Base-by-base conservation (phyloP, 2,329 filamentous ascomycete species). In the Nemania sp. region DNA sequence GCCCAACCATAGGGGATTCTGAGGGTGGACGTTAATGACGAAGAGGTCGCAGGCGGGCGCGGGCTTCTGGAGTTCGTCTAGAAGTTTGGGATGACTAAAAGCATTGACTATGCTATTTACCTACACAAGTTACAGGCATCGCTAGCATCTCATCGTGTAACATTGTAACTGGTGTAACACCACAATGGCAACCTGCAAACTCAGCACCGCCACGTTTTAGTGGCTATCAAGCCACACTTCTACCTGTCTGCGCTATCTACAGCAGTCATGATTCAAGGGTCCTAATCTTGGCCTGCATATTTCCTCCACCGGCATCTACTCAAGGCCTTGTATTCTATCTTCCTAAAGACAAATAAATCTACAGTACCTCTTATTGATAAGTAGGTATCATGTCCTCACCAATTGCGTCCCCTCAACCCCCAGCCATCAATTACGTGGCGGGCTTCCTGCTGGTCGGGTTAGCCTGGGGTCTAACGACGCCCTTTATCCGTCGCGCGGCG, bases 381-480 rank as follows among this genome's bases (percentile, higher is more conserved):
- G 5, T 45, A 45, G 8, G 11, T 47, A 56, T 26, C 22, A 78
- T 77, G 77, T 68, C 73, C 26, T 69, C 73, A 55, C 41, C 72
- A n/a, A 54, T 70, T 27, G 22, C 52, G 49, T 64, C 70, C 27
- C 70, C 75, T 29, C 79, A 82, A 26, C 87, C 87, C 26, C 83
- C 86, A 18, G 80, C 89, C 71, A 85, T 97, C 82, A 94, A 94
- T 82, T 97, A 96, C 85, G 86, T 96, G 70, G 85, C 95, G 67
- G 93, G 93, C 73, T 98, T 98, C 84, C 86, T 98, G 62, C 89
- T 97, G 67, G 94, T 98, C 73, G 94, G 94, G 61, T 84, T 96
- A 26, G 94, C 93, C 73, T 98, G 95, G 95, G 95, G 94, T 59
- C 89, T 97, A 74, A 97, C 93, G 0, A 97, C 93, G 22, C 91